These are phyloP conservation scores for Elaphomyces granulatus DNA, from an alignment of 495 filamentous ascomycete species.

Conservation along the genomic window DNA sequence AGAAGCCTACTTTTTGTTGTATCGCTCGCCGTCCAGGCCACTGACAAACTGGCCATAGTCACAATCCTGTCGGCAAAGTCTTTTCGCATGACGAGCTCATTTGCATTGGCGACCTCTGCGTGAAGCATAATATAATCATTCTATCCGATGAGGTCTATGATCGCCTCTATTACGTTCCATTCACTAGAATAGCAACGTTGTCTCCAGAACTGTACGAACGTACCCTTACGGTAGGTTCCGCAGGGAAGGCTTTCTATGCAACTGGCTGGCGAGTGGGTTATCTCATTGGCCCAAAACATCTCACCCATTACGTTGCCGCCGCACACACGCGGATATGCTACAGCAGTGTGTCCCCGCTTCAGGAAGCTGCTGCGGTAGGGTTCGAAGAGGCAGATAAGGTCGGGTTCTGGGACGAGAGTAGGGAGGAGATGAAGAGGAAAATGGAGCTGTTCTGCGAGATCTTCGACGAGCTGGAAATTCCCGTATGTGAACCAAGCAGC, in stretches of 20 bases:
- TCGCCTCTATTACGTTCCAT: slow-evolving; percentile 84
- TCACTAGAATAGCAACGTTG: slow-evolving; percentile 79
- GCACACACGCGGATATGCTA: slow-evolving; percentile 97
- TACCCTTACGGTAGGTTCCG: slow-evolving; percentile 86
- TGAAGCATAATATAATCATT: slow-evolving; percentile 90
- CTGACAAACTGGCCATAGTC: slow-evolving; percentile 30
- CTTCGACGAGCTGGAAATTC: slow-evolving; percentile 77
- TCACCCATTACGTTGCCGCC: slow-evolving; percentile 84
- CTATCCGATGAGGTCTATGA: slow-evolving; percentile 96
- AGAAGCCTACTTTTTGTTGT: background rate
- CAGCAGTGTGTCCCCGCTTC: slow-evolving; percentile 78
- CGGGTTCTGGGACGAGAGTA: slow-evolving; percentile 79
- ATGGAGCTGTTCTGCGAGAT: slow-evolving; percentile 74
- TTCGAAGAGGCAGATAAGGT: slow-evolving; percentile 78
- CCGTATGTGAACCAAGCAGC: too few relatives aligned
- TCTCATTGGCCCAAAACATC: slow-evolving; percentile 73
- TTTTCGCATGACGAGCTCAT: slow-evolving; percentile 73
- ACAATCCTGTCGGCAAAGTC: slow-evolving; percentile 96
- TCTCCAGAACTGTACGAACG: slow-evolving; percentile 74
- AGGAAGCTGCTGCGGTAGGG: slow-evolving; percentile 91
- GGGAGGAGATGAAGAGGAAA: slow-evolving; percentile 78
- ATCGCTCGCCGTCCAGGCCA: background rate
- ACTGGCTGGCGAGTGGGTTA: slow-evolving; percentile 96
- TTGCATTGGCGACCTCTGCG: slow-evolving; percentile 74
- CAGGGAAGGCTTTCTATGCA: slow-evolving; percentile 95